phyloP scores from a whole-genome alignment of 2,329 filamentous ascomycete species.

The Colletotrichum tofieldiae region DNA sequence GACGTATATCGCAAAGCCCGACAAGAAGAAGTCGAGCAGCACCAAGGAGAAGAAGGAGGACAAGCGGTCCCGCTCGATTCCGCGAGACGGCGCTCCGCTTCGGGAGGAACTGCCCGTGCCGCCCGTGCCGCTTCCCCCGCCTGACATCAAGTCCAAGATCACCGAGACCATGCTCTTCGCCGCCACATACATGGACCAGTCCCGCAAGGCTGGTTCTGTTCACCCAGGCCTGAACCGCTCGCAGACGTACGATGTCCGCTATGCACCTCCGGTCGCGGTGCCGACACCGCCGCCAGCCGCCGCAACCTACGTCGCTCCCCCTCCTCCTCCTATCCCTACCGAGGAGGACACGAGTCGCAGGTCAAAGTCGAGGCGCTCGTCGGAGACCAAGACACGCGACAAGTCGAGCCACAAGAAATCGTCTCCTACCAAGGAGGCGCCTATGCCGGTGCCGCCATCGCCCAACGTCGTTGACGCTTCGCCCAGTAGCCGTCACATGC shows the following conservation, averaged over 20 bases:
- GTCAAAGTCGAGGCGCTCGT: conserved; percentile 43
- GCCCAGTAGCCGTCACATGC: conserved; percentile 50
- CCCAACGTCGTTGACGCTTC: conserved; percentile 48
- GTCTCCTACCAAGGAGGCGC: conserved; percentile 30
- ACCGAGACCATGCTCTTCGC: conserved; percentile 31
- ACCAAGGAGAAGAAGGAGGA: conserved; percentile 52
- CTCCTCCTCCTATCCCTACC: conserved; percentile 27
- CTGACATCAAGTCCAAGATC: conserved; percentile 28
- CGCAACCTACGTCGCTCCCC: conserved; percentile 22
- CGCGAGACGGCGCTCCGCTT: conserved; percentile 18
- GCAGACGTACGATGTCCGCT: conserved; percentile 25
- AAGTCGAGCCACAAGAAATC: conserved; percentile 44
- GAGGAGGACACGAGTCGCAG: conserved; percentile 42
- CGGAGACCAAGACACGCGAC: conserved; percentile 42
- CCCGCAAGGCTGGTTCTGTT: conserved; percentile 26
- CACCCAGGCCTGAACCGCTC: conserved; percentile 28
- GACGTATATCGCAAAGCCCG: conserved; percentile 46
- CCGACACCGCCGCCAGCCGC: conserved; percentile 39
- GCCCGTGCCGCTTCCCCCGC: conserved; percentile 13
- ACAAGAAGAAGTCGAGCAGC: conserved; percentile 57
- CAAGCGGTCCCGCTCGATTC: conserved; percentile 35
- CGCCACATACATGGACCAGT: conserved; percentile 41
- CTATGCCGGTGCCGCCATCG: conserved; percentile 27
- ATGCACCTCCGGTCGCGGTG: conserved; percentile 32
- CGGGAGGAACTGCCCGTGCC: conserved; percentile 21